Conservation (phyloP, 2,329 filamentous ascomycete genomes). For the Phialocephala subalpina region DNA sequence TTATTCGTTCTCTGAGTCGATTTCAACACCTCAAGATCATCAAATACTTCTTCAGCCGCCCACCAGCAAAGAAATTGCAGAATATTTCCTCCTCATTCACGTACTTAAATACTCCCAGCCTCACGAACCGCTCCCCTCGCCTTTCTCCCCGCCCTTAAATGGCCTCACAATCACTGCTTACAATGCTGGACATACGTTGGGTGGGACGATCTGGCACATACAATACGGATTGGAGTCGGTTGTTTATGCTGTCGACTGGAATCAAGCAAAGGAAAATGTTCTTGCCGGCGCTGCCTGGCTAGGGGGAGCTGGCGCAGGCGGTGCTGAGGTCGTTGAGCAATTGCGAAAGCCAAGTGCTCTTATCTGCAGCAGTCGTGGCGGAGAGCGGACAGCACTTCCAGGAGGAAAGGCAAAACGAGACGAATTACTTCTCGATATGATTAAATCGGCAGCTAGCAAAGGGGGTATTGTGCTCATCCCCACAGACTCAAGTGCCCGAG, state of each 20-base stretch:
- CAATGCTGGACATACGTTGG: constrained; percentile 93
- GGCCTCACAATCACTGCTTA: constrained; percentile 96
- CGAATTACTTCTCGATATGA: constrained; percentile 82
- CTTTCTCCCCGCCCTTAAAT: constrained; percentile 87
- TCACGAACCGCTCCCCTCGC: constrained; percentile 85
- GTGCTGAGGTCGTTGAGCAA: constrained; percentile 92
- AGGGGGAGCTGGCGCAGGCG: constrained; percentile 79
- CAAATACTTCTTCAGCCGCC: constrained; percentile 71
- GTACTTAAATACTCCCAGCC: constrained; percentile 97
- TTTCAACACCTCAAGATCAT: constrained; percentile 57
- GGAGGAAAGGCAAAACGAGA: constrained; percentile 84
- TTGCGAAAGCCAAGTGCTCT: constrained; percentile 92
- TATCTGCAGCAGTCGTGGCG: constrained; percentile 87
- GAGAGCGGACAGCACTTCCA: constrained; percentile 73
- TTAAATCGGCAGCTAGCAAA: constrained; percentile 78
- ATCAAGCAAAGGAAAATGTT: constrained; percentile 95
- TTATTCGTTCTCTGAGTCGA: constrained; percentile 61
- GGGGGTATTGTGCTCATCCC: constrained; percentile 94
- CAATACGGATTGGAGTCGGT: constrained; percentile 97
- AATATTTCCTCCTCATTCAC: constrained; percentile 90
- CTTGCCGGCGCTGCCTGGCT: constrained; percentile 94
- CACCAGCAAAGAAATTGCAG: constrained; percentile 85
- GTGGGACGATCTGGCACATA: constrained; percentile 98
- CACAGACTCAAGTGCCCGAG: constrained; percentile 92
- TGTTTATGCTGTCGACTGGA: constrained; percentile 98